Conservation (phyloP, 1,284 basidiomycete species). For the Abortiporus biennis region DNA sequence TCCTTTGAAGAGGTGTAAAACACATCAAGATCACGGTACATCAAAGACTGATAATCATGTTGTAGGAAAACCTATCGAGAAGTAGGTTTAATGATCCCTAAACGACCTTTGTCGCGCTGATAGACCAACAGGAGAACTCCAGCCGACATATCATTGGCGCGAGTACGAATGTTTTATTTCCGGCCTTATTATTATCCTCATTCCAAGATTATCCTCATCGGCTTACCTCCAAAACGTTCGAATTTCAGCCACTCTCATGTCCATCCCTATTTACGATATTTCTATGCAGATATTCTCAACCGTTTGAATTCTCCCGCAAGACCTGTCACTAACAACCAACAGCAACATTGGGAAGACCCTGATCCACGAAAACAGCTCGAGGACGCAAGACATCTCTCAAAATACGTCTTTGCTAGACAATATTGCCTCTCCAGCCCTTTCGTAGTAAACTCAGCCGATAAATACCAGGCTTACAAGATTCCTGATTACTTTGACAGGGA, state of each 20-base stretch:
- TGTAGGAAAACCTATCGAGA: too few relatives aligned
- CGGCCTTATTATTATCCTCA: conserved; percentile 45
- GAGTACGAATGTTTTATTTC: conserved; percentile 64
- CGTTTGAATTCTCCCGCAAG: conserved; percentile 38
- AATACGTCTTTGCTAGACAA: conserved; percentile 81
- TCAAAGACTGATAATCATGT: too few relatives aligned
- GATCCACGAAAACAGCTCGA: conserved; percentile 38
- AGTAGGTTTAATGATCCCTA: too few relatives aligned
- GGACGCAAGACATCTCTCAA: conserved; percentile 59
- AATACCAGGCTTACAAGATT: conserved; percentile 18
- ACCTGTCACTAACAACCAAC: conserved; percentile 19
- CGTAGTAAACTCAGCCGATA: conserved; percentile 11
- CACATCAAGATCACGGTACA: too few relatives aligned
- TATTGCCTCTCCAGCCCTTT: conserved; percentile 65
- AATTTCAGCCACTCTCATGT: conserved; percentile 3
- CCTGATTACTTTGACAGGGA: conserved; percentile 62
- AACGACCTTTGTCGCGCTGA: too few relatives aligned
- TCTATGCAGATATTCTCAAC: conserved; percentile 56
- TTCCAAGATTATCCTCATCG: conserved; percentile 44
- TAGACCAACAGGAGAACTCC: conserved; percentile 42
- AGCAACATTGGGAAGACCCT: conserved; percentile 30
- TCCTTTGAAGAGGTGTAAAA: too few relatives aligned
- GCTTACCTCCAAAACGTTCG: conserved; percentile 66
- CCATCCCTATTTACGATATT: background rate
- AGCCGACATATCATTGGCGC: conserved; percentile 49